Percentiles rank a stretch among this genome's conserved stretches.
Evolutionary conservation across 768 basidiomycete genomes (phyloP).

Genomic region (Chlorophyllum brunneum): DNA sequence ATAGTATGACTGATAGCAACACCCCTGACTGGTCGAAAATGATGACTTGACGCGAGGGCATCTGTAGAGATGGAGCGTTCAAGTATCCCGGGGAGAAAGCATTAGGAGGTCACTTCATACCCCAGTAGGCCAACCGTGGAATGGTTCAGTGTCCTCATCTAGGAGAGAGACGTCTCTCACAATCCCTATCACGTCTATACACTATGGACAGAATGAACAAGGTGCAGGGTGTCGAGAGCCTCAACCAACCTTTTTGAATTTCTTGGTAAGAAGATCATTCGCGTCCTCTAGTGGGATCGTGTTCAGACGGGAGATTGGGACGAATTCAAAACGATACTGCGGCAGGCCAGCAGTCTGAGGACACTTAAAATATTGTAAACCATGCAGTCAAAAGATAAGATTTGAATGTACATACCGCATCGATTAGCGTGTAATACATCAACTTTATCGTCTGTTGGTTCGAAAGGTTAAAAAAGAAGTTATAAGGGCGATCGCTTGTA

Average conservation of each 20-base stretch:
- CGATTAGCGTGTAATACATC: neutral
- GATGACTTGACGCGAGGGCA: neutral
- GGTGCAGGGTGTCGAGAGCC: too few species aligned
- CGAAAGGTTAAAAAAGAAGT: neutral
- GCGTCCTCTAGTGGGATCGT: neutral
- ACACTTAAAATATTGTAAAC: neutral
- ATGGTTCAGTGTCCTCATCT: too few species aligned
- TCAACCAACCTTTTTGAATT: too few species aligned
- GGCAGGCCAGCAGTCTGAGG: neutral
- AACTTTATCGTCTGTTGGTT: neutral
- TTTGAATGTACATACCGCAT: neutral
- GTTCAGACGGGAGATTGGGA: neutral
- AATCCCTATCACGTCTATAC: neutral
- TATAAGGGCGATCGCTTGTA: neutral
- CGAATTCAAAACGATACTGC: neutral
- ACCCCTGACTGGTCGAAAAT: neutral
- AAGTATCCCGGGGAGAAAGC: neutral
- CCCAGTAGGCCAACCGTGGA: too few species aligned
- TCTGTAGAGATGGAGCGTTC: neutral
- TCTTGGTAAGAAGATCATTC: too few species aligned
- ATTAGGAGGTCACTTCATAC: too few species aligned
- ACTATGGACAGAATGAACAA: neutral
- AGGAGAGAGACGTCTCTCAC: neutral
- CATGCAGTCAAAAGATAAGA: neutral
- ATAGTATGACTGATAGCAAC: neutral